These are phyloP conservation scores for Clarireedia hainanense DNA, from an alignment of 2,329 filamentous ascomycete species.

Conservation along the genomic window DNA sequence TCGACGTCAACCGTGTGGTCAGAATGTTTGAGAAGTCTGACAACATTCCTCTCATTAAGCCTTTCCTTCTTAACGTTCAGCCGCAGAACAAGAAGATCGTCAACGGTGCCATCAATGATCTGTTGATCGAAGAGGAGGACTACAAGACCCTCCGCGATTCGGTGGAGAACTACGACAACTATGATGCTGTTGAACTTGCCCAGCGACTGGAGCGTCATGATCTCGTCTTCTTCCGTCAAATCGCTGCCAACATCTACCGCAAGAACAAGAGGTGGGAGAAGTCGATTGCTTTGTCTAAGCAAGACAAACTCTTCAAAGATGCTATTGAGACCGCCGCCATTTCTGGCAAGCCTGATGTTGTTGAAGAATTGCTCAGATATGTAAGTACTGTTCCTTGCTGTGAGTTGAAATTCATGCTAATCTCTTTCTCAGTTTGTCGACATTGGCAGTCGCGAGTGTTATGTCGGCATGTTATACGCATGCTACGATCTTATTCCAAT, in stretches of 20 bases:
- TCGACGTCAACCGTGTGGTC: constrained; percentile 98
- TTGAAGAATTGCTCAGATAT: constrained; percentile 92
- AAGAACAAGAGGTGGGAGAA: constrained; percentile 99
- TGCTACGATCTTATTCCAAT: constrained; percentile 96
- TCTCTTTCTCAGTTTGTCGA: constrained; percentile 72
- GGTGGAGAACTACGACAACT: constrained; percentile 98
- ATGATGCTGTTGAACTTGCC: constrained; percentile 88
- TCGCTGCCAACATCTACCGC: constrained; percentile 95
- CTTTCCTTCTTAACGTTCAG: constrained; percentile 95
- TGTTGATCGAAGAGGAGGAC: constrained; percentile 97
- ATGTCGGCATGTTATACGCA: constrained; percentile 98
- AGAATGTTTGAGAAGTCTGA: constrained; percentile 98
- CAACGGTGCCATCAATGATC: constrained; percentile 95
- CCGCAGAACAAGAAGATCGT: constrained; percentile 96
- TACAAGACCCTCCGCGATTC: constrained; percentile 98
- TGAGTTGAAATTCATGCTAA: constrained; percentile 29
- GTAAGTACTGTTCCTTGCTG: constrained; percentile 53
- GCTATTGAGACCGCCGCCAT: constrained; percentile 96
- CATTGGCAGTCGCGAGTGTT: constrained; percentile 97
- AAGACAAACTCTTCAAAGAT: constrained; percentile 99
- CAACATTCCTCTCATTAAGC: constrained; percentile 96
- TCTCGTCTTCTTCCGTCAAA: constrained; percentile 97
- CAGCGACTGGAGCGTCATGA: constrained; percentile 94
- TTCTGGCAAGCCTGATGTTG: constrained; percentile 81
- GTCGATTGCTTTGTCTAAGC: constrained; percentile 93